Percentiles rank a stretch among this genome's conserved stretches.
These are phyloP conservation scores for Taxillus chinensis DNA, from an alignment of 164 flowering plant genomes.

Conservation along the genomic window DNA sequence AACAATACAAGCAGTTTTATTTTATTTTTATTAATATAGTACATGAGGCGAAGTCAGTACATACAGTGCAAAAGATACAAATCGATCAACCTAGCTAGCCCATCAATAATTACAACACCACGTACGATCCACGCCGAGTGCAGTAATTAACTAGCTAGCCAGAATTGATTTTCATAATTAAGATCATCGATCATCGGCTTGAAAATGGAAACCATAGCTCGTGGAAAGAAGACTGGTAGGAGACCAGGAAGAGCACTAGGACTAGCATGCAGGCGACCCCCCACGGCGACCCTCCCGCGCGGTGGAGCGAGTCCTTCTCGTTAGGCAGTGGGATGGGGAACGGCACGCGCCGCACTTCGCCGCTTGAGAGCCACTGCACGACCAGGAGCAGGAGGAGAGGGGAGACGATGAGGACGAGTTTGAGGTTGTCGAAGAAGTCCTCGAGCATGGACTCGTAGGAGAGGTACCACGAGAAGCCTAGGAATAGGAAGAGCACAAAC, in stretches of 20 bases:
- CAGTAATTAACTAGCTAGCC: no score
- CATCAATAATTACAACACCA: no score
- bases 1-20: no score
- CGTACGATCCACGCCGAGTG: no score
- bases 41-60: no score
- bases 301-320: slow-evolving; percentile 57
- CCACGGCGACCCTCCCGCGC: slow-evolving; percentile 91
- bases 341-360: slow-evolving; percentile 18
- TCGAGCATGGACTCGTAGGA: slow-evolving; percentile 39
- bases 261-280: slow-evolving; percentile 69
- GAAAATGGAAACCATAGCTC: slow-evolving; percentile 84
- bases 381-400: slow-evolving; percentile 52
- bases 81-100: no score
- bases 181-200: slow-evolving; percentile 10
- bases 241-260: slow-evolving; percentile 69
- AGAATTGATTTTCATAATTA: no score
- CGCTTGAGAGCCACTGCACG: slow-evolving; percentile 54
- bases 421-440: slow-evolving; percentile 39
- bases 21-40: no score
- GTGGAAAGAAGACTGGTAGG: slow-evolving; percentile 62
- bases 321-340: slow-evolving; percentile 40
- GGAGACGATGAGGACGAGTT: slow-evolving; percentile 43
- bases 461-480: slow-evolving; percentile 47
- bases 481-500: slow-evolving; percentile 20
- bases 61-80: no score